Conservation (phyloP, 805 yeast genomes). For the Ogataea populi-albae region DNA sequence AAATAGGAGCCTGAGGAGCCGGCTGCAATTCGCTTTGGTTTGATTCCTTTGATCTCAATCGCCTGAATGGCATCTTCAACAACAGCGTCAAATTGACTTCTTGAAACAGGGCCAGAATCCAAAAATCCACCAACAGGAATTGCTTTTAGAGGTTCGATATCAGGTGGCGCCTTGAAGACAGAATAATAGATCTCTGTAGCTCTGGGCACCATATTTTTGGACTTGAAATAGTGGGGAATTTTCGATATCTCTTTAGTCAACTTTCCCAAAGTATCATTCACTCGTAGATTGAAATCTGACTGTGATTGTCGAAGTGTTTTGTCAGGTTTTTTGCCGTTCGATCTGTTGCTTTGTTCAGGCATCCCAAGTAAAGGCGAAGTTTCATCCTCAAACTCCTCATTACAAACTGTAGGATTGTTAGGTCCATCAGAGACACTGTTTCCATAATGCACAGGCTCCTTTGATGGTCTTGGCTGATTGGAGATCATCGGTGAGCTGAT, state of each 20-base stretch:
- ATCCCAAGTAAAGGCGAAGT: too few species aligned
- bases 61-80: conserved; percentile 45
- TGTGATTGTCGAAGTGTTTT: not conserved
- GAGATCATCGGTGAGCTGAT: conserved; percentile 3
- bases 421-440: too few species aligned
- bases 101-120: conserved; percentile 27
- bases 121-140: conserved; percentile 28
- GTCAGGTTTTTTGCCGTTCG: too few species aligned
- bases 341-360: too few species aligned
- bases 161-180: conserved; percentile 46
- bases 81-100: conserved; percentile 35
- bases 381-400: too few species aligned
- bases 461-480: conserved; percentile 3
- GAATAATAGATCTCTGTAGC: conserved; percentile 49
- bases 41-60: conserved; percentile 39
- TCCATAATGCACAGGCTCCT: conserved; percentile 1
- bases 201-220: conserved; percentile 21
- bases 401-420: too few species aligned
- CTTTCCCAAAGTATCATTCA: conserved; percentile 13
- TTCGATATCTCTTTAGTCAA: conserved; percentile 19
- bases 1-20: conserved; percentile 76
- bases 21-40: conserved; percentile 53
- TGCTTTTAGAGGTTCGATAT: conserved; percentile 24
- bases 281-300: conserved; percentile 8
- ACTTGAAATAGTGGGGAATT: conserved; percentile 13